Percentiles rank a stretch among this genome's conserved stretches.
Conservation (phyloP, 1,284 basidiomycete genomes). For the Schizophyllum amplum region DNA sequence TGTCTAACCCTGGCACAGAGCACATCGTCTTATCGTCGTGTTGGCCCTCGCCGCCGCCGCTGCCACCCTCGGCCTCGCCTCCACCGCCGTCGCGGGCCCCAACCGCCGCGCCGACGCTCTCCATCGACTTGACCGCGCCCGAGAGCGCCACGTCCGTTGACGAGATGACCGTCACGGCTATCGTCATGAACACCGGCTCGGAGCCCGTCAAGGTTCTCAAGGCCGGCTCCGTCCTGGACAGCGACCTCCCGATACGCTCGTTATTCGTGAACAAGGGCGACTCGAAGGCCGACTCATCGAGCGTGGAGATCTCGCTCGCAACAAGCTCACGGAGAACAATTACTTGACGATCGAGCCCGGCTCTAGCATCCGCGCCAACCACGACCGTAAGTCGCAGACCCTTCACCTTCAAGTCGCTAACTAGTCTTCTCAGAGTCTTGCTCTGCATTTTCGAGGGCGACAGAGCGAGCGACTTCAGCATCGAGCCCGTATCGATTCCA, state of each 20-base stretch:
- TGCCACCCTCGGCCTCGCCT: too few species aligned
- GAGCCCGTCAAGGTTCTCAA: constrained; percentile 32
- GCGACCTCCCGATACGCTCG: constrained; percentile 31
- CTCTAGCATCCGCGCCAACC: constrained; percentile 28
- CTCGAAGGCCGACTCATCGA: constrained; percentile 32
- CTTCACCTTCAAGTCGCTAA: background rate
- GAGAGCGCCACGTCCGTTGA: constrained; percentile 25
- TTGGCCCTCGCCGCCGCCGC: too few species aligned
- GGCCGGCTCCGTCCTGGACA: constrained; percentile 35
- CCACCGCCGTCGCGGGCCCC: too few species aligned
- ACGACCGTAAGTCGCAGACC: constrained; percentile 22
- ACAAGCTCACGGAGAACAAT: constrained; percentile 26
- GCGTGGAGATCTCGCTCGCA: constrained; percentile 26
- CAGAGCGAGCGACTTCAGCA: constrained; percentile 25
- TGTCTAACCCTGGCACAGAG: background rate
- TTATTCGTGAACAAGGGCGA: constrained; percentile 31
- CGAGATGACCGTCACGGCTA: constrained; percentile 30
- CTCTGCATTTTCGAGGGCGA: constrained; percentile 28
- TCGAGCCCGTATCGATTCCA: constrained; percentile 27
- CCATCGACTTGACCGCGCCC: constrained; percentile 25
- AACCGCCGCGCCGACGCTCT: too few species aligned
- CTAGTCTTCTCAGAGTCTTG: too few species aligned
- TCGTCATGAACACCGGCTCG: constrained; percentile 29
- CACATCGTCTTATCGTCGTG: background rate
- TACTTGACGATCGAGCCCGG: constrained; percentile 33